Conservation (phyloP, 257 asterid species). For the Nicotiana knightiana region DNA sequence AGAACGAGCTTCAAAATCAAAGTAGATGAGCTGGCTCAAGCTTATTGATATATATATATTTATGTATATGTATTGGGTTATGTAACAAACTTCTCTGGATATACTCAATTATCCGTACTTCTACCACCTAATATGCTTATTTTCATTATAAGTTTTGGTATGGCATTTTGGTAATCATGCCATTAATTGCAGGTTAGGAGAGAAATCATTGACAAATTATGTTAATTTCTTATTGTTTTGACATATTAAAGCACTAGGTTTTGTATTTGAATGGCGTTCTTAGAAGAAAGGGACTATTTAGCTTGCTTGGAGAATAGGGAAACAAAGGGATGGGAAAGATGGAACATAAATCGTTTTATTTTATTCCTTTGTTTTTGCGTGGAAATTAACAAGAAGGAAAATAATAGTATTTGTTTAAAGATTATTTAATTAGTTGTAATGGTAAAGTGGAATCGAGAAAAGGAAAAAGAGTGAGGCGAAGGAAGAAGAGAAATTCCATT, state of each 20-base stretch:
- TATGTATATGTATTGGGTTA: neutral
- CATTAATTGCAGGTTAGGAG: neutral
- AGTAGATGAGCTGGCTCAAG: neutral
- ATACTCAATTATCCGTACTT: neutral
- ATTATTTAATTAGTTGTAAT: too few relatives aligned
- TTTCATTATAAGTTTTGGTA: neutral
- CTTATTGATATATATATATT: neutral
- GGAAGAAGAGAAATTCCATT: too few relatives aligned
- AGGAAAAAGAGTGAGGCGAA: too few relatives aligned
- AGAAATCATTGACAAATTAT: neutral
- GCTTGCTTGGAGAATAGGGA: neutral
- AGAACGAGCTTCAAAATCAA: neutral
- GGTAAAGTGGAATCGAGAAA: neutral
- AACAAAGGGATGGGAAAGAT: neutral
- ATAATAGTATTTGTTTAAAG: neutral
- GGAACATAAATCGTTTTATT: neutral
- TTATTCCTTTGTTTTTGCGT: neutral
- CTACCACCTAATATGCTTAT: neutral
- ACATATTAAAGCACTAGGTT: neutral
- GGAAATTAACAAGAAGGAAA: neutral
- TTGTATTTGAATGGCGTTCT: neutral
- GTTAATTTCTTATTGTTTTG: neutral
- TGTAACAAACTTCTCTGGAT: neutral
- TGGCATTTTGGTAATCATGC: neutral
- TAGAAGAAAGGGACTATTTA: neutral